Conservation (phyloP, 352 stramenopile genomes). For the Achlya hypogyna region DNA sequence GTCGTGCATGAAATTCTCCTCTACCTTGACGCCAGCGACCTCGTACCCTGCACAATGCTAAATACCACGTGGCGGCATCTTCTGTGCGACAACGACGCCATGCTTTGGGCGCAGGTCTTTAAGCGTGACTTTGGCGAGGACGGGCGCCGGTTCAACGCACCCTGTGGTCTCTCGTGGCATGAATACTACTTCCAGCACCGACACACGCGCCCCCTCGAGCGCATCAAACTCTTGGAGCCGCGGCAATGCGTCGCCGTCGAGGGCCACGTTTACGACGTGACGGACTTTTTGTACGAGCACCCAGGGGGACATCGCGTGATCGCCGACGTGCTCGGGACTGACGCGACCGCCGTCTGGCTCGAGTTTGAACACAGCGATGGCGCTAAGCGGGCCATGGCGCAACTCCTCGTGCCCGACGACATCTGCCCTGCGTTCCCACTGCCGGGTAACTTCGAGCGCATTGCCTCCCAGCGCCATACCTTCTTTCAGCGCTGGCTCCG, state of each 20-base stretch:
- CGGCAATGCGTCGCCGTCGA: constrained; percentile 56
- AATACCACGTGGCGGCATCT: constrained; percentile 31
- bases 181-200: constrained; percentile 70
- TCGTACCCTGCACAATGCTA: constrained; percentile 35
- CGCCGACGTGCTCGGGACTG: constrained; percentile 52
- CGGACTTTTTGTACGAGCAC: constrained; percentile 52
- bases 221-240: constrained; percentile 40
- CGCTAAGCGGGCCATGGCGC: constrained; percentile 50
- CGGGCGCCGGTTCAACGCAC: constrained; percentile 34
- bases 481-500: constrained; percentile 3
- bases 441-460: not conserved
- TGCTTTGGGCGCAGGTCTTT: constrained; percentile 47
- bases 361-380: constrained; percentile 58
- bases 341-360: constrained; percentile 58
- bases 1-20: constrained; percentile 41
- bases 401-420: constrained; percentile 43
- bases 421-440: not conserved
- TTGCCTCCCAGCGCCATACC: not conserved
- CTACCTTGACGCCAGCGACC: constrained; percentile 40
- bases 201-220: constrained; percentile 51
- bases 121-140: constrained; percentile 42
- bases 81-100: constrained; percentile 29
- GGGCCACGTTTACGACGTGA: constrained; percentile 57
- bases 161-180: constrained; percentile 49
- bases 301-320: constrained; percentile 63